A percentile compares a stretch with the other conserved stretches of the same genome.
These are phyloP conservation scores for Solanum chiquidenum DNA, from an alignment of 257 asterid species.

Conservation along the genomic window DNA sequence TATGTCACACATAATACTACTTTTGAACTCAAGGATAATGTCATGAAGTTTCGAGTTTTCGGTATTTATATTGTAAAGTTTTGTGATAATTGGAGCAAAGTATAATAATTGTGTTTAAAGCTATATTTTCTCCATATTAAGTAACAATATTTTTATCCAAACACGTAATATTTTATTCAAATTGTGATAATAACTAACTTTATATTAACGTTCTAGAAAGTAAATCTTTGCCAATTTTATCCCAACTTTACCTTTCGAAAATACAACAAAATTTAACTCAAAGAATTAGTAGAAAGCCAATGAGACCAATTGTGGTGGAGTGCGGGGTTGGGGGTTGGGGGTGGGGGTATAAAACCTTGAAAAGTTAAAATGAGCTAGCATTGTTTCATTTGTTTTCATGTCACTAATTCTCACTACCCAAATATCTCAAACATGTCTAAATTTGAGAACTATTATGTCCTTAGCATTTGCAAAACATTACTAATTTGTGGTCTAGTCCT, in stretches of 20 bases:
- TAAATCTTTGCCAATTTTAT: neutral
- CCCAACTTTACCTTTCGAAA: neutral
- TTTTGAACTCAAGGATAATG: neutral
- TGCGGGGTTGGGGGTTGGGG: neutral
- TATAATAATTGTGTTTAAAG: neutral
- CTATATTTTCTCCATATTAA: neutral
- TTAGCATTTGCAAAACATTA: neutral
- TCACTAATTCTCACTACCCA: neutral
- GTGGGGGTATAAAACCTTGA: neutral
- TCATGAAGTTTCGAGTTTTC: neutral
- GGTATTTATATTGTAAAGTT: neutral
- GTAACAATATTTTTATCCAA: neutral
- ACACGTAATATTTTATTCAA: neutral
- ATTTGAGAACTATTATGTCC: neutral
- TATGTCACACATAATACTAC: neutral
- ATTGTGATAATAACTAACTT: neutral
- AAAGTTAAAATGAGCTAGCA: neutral
- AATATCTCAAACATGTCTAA: neutral
- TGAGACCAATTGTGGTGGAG: neutral
- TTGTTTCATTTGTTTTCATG: neutral
- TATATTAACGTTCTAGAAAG: neutral
- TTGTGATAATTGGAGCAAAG: neutral
- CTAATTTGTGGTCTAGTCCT: neutral
- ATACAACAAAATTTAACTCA: neutral
- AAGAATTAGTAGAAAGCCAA: neutral